These are phyloP conservation scores for Antrodiella citrinella DNA, from an alignment of 768 basidiomycete species.

Conservation along the genomic window DNA sequence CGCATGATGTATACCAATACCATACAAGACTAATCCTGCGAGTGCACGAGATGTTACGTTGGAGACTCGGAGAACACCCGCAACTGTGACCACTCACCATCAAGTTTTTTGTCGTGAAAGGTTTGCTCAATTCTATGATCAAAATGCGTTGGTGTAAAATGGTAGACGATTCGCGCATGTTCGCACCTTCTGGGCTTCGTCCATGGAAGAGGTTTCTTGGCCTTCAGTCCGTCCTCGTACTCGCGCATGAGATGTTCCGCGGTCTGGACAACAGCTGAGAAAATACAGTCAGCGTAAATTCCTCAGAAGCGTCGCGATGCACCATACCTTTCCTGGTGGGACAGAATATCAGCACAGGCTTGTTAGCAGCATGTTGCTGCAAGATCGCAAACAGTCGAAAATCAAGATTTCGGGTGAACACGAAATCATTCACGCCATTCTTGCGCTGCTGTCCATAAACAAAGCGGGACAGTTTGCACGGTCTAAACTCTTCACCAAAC, in stretches of 20 bases:
- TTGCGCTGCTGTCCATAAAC: slow-evolving; percentile 64
- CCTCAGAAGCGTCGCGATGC: not conserved
- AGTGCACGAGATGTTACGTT: not conserved
- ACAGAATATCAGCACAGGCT: slow-evolving; percentile 85
- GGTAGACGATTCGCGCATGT: not conserved
- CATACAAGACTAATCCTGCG: slow-evolving; percentile 55
- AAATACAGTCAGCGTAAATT: slow-evolving; percentile 4
- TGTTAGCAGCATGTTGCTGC: slow-evolving; percentile 63
- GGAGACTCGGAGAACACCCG: not conserved
- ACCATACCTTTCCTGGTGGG: slow-evolving; percentile 74
- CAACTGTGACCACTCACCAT: slow-evolving; percentile 31
- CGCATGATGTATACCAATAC: slow-evolving; percentile 91
- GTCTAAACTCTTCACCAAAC: slow-evolving; percentile 92
- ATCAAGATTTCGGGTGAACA: slow-evolving; percentile 65
- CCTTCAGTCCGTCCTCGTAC: slow-evolving; percentile 48
- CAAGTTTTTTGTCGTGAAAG: slow-evolving; percentile 64
- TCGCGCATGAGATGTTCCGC: slow-evolving; percentile 75
- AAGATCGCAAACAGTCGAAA: slow-evolving; percentile 65
- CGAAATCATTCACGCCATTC: slow-evolving; percentile 69
- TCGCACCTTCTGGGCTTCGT: slow-evolving; percentile 44
- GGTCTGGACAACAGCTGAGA: slow-evolving; percentile 39
- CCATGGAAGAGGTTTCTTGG: slow-evolving; percentile 59
- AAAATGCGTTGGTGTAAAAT: not conserved
- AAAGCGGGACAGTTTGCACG: slow-evolving; percentile 67
- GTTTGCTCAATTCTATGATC: slow-evolving; percentile 40